Percentiles rank a stretch among this genome's conserved stretches.
phyloP scores from a whole-genome alignment of 192 early-diverging fungal genomes.

The Glomus cerebriforme region DNA sequence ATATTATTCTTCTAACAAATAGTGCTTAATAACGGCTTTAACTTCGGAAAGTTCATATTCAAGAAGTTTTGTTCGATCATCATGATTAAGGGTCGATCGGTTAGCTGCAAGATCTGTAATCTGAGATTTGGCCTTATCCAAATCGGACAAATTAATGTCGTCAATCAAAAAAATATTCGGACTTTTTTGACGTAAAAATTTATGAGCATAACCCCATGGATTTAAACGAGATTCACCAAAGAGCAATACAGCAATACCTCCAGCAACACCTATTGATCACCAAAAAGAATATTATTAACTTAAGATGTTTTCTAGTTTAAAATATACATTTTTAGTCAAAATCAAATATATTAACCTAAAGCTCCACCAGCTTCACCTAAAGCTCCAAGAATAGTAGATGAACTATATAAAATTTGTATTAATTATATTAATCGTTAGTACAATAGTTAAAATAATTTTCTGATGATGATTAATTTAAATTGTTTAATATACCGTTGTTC shows the following conservation, averaged over 20 bases:
- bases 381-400: background rate
- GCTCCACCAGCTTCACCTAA: background rate
- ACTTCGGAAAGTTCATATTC: too few relatives aligned
- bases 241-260: background rate
- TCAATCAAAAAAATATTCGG: too few relatives aligned
- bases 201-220: background rate
- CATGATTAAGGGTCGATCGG: too few relatives aligned
- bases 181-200: too few relatives aligned
- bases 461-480: background rate
- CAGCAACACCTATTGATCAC: background rate
- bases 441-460: background rate
- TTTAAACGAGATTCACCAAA: background rate
- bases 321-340: background rate
- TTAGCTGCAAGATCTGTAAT: too few relatives aligned
- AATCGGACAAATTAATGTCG: too few relatives aligned
- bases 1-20: too few relatives aligned
- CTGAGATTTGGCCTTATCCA: too few relatives aligned
- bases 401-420: background rate
- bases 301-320: background rate
- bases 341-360: conserved; percentile 10
- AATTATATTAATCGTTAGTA: background rate
- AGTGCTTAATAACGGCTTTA: too few relatives aligned
- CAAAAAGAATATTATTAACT: background rate
- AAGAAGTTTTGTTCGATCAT: too few relatives aligned
- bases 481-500: conserved; percentile 5